Conservation (phyloP, 2,329 filamentous ascomycete genomes). For the Tolypocladium nubicola region DNA sequence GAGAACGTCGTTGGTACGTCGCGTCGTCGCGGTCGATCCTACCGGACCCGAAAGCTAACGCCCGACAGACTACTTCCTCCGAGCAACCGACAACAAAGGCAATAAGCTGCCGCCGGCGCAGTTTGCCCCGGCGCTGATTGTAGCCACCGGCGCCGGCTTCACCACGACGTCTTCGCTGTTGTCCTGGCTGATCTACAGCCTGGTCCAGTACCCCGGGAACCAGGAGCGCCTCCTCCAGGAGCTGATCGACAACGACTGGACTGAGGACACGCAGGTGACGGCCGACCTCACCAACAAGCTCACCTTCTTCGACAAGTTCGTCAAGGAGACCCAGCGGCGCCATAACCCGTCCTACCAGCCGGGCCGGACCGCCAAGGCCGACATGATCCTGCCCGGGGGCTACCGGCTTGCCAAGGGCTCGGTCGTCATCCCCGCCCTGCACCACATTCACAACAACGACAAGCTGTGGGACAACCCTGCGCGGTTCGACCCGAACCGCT, state of each 20-base stretch:
- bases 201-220: constrained; percentile 41
- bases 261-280: constrained; percentile 23
- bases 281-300: constrained; percentile 35
- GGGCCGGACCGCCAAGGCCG: constrained; percentile 42
- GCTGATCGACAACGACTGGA: constrained; percentile 36
- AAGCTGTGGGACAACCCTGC: constrained; percentile 46
- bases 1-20: constrained; percentile 21
- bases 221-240: constrained; percentile 49
- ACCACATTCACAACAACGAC: constrained; percentile 42
- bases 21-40: background rate
- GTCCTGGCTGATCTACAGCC: constrained; percentile 45
- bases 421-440: constrained; percentile 42
- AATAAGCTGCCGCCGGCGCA: constrained; percentile 34
- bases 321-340: constrained; percentile 50
- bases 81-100: constrained; percentile 43
- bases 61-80: constrained; percentile 37
- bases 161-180: constrained; percentile 48
- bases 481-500: constrained; percentile 48
- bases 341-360: constrained; percentile 54
- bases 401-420: constrained; percentile 42
- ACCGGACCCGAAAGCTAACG: background rate
- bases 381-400: constrained; percentile 48
- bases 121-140: constrained; percentile 27
- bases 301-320: constrained; percentile 42
- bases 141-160: constrained; percentile 47